Evolutionary conservation across 108 stramenopile species (phyloP).

Genomic region (Licmophora abbreviata): DNA sequence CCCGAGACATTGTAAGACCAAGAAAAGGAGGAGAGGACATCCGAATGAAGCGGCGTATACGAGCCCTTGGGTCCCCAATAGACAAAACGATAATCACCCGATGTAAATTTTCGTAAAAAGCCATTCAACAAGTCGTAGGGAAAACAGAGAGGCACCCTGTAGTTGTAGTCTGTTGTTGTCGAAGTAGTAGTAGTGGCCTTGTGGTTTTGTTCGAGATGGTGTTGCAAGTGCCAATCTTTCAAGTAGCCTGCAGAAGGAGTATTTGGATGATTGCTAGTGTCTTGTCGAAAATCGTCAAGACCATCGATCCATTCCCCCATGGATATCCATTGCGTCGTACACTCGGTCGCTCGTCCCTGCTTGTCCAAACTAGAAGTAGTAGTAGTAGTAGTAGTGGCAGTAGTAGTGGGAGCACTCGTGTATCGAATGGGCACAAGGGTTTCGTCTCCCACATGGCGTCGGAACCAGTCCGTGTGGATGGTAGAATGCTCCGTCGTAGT

Average conservation of each 20-base stretch:
- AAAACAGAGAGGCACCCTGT: conserved; percentile 39
- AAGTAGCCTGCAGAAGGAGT: conserved; percentile 25
- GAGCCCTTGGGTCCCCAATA: conserved; percentile 78
- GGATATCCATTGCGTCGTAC: conserved; percentile 36
- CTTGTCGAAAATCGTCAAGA: conserved; percentile 3
- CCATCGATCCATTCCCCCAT: conserved; percentile 38
- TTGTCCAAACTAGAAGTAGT: conserved; percentile 25
- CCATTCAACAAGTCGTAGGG: conserved; percentile 51
- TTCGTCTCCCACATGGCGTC: conserved; percentile 31
- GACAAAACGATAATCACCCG: conserved; percentile 76
- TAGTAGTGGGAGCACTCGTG: conserved; percentile 6
- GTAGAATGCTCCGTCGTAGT: background rate
- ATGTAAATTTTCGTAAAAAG: conserved; percentile 30
- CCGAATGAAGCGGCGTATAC: conserved; percentile 62
- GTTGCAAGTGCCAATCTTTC: conserved; percentile 78
- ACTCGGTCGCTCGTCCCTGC: conserved; percentile 64
- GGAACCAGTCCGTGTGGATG: conserved; percentile 54
- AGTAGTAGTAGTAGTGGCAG: background rate
- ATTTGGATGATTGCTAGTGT: background rate
- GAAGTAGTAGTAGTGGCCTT: background rate
- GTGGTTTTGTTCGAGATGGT: conserved; percentile 13
- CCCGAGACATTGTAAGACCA: conserved; percentile 85
- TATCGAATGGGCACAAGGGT: conserved; percentile 50
- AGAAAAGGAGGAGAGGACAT: conserved; percentile 80
- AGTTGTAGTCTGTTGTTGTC: conserved; percentile 5